Evolutionary conservation across 345 rosid genomes (phyloP), one percentile per base, ranked within the genome.

Genomic region (Hypericum perforatum): DNA sequence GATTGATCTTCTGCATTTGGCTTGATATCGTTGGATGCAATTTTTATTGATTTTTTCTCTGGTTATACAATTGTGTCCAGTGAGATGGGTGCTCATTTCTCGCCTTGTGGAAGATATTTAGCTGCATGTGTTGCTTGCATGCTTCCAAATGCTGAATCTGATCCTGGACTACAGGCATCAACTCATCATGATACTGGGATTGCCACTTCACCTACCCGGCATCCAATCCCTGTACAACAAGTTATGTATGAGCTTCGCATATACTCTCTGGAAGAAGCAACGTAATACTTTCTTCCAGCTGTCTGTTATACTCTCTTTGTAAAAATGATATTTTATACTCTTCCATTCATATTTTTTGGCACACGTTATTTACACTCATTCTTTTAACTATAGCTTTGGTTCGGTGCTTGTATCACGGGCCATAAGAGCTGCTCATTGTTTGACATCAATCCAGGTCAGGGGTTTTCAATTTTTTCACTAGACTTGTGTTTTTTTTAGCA

Each of bases 1-100:
- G 16, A 57, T 56, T 6, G 29, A 12, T 53, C 43, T 50, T 46
- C 29, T 40, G 13, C 41, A 2, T 59, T 40, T 42, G 39, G 16
- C 57, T 40, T 46, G n/a, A 52, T 14, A 13, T 46, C 5, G 22
- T 16, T 11, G 39, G 40, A 40, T 41, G 39, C 63, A 22, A 16
- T 39, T 41, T 43, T 72, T 42, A 42, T 61, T 39, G n/a, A 52
- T 29, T 29, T 57, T 38, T 13, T 61, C 49, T 52, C 8, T 37
- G 45, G 16, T 48, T 22, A 16, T 50, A 53, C 50, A 29, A 60
- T 58, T 68, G 44, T 63, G 45, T 60, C 61, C 70, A 87, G 98
- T 82, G 98, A 91, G 71, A 91, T 91, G 98, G 98, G 98, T 45
- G 92, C 98, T 11, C 98, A 91, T 73, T 87, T 91, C 73, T 91